Evolutionary conservation across 345 rosid genomes (phyloP), one percentile per base, ranked within the genome.

Genomic region (Laguncularia racemosa): DNA sequence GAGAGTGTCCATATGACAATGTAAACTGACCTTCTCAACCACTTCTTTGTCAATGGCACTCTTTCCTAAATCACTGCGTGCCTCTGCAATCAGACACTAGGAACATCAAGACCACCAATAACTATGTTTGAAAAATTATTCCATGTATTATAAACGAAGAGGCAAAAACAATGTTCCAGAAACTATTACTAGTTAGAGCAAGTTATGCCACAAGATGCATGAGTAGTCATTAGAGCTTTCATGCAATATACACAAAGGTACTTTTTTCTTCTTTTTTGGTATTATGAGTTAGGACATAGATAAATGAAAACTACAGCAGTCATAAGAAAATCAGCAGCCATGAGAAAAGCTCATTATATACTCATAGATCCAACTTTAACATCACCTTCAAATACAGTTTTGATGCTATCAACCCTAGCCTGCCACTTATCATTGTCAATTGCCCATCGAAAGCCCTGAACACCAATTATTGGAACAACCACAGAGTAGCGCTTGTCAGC

Each of bases 381-480:
- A 51, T 51, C 67, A 88, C 93, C 93, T 85, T 89, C 89, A 80
- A 89, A 85, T 50, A 85, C 61, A 68, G 82, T 74, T 73, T 65
- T 83, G 57, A 89, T 50, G 55, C 86, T 89, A 64, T 78, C 76
- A 66, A 83, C 95, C 67, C 93, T 83, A 69, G 51, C 85, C 61
- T 81, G 71, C 96, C 95, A 84, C 67, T 73, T 67, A 57, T 89
- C 76, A 60, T 84, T 80, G n/a, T 83, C 91, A 28, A 85, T 64
- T 45, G 95, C 96, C 96, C 96, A 84, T 44, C 78, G 72, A 69
- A 84, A 85, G 46, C 95, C 95, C 93, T 88, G 96, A 59, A 83
- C 91, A 52, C 96, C 91, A 62, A 89, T 85, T 45, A 89, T 73
- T 57, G 96, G 86, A 44, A 43, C 91, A 63, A 38, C 77, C 55